Conservation (phyloP, 2,329 filamentous ascomycete genomes). For the Gaeumannomyces sp. region DNA sequence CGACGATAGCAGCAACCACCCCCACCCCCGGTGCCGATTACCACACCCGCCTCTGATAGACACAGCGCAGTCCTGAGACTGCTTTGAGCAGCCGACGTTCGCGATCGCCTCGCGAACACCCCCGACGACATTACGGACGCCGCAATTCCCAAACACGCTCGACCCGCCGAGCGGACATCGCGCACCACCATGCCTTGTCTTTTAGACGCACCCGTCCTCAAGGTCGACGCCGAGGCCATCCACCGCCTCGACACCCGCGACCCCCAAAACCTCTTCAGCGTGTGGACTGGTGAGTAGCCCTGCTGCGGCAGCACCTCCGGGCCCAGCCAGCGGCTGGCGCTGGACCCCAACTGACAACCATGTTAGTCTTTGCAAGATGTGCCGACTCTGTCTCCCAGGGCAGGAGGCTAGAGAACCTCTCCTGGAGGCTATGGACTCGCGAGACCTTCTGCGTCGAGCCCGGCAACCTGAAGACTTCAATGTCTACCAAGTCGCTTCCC, state of each 20-base stretch:
- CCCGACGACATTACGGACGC: conserved; percentile 17
- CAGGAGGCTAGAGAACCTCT: conserved; percentile 86
- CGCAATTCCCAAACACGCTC: conserved; percentile 23
- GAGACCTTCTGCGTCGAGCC: conserved; percentile 84
- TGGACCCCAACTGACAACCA: conserved; percentile 23
- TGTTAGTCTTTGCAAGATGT: conserved; percentile 83
- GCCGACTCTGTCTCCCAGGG: conserved; percentile 92
- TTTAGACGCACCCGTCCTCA: conserved; percentile 79
- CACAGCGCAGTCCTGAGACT: background rate
- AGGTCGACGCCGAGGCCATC: conserved; percentile 85
- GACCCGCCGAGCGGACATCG: conserved; percentile 29
- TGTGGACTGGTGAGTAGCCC: conserved; percentile 78
- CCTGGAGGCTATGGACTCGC: conserved; percentile 91
- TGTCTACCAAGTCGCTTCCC: conserved; percentile 36
- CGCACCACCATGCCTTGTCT: conserved; percentile 67
- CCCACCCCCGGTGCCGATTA: background rate
- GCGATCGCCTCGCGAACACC: conserved; percentile 19
- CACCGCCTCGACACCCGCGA: conserved; percentile 93
- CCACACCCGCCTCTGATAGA: background rate
- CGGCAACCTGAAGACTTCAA: conserved; percentile 43
- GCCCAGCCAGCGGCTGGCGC: conserved; percentile 10
- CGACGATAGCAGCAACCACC: background rate
- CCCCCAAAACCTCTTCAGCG: conserved; percentile 87
- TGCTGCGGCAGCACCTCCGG: conserved; percentile 11
- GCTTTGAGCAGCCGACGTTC: conserved; percentile 10